Evolutionary conservation across 306 rosid species (phyloP).

Genomic region (Cercis canadensis): DNA sequence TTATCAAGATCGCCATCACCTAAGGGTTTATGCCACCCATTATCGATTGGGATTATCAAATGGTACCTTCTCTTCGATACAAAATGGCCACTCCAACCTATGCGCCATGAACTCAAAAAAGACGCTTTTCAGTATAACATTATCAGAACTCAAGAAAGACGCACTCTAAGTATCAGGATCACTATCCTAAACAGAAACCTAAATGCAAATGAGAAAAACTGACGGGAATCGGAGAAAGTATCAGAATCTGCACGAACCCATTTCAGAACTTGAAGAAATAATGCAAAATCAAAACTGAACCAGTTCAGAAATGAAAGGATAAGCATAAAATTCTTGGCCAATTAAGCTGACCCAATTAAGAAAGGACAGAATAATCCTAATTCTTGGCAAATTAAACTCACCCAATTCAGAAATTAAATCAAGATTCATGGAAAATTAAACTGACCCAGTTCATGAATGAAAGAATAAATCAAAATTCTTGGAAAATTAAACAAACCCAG

Average conservation of each 20-base stretch:
- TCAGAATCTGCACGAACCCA: constrained; percentile 9
- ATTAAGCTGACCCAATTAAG: neutral
- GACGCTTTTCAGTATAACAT: constrained; percentile 10
- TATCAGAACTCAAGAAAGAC: neutral
- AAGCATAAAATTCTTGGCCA: no score
- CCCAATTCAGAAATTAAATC: constrained; percentile 5
- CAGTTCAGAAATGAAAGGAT: no score
- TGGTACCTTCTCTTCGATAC: constrained; percentile 82
- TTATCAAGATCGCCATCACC: constrained; percentile 58
- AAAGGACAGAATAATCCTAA: no score
- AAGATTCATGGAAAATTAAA: neutral
- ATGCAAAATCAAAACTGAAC: neutral
- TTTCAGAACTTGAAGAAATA: neutral
- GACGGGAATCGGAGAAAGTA: no score
- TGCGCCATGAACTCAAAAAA: constrained; percentile 23
- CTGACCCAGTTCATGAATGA: constrained; percentile 28
- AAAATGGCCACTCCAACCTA: constrained; percentile 93
- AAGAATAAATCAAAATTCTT: no score
- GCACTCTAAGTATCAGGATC: neutral
- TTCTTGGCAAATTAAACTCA: neutral
- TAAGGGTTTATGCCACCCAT: constrained; percentile 74
- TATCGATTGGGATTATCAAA: constrained; percentile 71
- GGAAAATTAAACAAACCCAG: neutral
- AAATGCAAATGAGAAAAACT: no score
- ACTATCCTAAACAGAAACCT: no score